A percentile compares a stretch with the other conserved stretches of the same genome.
phyloP scores from a whole-genome alignment of 306 rosid genomes.

The Begonia peltatifolia region DNA sequence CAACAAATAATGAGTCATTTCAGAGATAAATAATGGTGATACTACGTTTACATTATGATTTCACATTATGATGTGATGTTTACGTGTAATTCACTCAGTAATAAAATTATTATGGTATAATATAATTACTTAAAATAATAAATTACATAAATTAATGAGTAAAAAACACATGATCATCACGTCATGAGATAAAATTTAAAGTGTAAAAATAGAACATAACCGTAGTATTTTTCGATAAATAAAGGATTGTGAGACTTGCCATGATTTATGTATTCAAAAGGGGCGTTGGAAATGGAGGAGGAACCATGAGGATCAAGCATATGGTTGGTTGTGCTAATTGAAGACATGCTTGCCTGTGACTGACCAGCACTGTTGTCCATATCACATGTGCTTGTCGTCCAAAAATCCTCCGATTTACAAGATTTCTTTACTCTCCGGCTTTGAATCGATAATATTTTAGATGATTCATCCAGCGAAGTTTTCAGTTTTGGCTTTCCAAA shows the following conservation, averaged over 20 bases:
- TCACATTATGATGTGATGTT: too few species aligned
- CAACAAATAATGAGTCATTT: too few species aligned
- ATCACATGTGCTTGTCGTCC: constrained; percentile 89
- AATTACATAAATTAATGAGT: too few species aligned
- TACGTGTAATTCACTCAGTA: too few species aligned
- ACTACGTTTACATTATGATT: too few species aligned
- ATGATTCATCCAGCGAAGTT: constrained; percentile 23
- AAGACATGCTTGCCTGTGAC: constrained; percentile 85
- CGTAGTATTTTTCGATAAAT: neutral
- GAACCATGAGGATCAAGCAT: constrained; percentile 37
- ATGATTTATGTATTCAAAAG: constrained; percentile 64
- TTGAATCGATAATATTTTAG: constrained; percentile 18
- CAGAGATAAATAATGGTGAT: too few species aligned
- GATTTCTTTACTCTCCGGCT: constrained; percentile 28
- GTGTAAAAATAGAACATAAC: too few species aligned
- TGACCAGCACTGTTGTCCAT: constrained; percentile 85
- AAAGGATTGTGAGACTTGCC: constrained; percentile 24
- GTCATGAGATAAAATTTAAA: too few species aligned
- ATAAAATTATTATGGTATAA: too few species aligned
- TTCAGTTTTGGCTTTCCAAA: constrained; percentile 42
- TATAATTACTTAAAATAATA: too few species aligned
- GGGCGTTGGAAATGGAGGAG: constrained; percentile 30
- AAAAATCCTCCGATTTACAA: constrained; percentile 59
- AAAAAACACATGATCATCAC: too few species aligned
- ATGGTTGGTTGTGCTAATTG: constrained; percentile 61